A percentile compares a stretch with the other conserved stretches of the same genome.
Conservation (phyloP, 2,329 filamentous ascomycete species). For the Laburnicola sp. region DNA sequence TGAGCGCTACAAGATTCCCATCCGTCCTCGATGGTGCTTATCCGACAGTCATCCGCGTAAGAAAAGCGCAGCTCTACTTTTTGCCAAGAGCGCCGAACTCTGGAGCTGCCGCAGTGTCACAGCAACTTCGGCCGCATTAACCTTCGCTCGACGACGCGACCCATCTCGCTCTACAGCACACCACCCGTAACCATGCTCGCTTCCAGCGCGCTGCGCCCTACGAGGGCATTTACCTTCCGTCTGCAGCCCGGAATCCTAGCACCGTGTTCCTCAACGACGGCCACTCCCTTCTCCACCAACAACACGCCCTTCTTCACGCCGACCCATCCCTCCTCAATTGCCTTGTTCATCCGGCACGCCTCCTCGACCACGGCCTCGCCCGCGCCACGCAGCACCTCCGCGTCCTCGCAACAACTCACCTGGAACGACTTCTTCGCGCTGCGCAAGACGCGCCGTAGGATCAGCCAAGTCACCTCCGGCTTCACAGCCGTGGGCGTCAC, state of each 20-base stretch:
- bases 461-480: conserved; percentile 78
- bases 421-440: conserved; percentile 95
- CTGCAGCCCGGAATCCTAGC: conserved; percentile 33
- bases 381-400: conserved; percentile 15
- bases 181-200: conserved; percentile 32
- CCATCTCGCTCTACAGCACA: conserved; percentile 13
- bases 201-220: conserved; percentile 36
- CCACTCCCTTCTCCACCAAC: conserved; percentile 28
- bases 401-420: conserved; percentile 45
- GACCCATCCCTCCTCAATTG: conserved; percentile 12
- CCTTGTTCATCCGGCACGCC: conserved; percentile 25
- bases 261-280: conserved; percentile 23
- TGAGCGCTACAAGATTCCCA: not conserved
- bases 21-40: not conserved
- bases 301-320: conserved; percentile 23
- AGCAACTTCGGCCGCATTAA: not conserved
- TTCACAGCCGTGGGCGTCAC: conserved; percentile 66
- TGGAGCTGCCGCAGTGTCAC: conserved; percentile 4
- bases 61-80: conserved; percentile 1
- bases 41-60: not conserved
- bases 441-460: conserved; percentile 79
- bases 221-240: conserved; percentile 34
- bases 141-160: no score
- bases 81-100: conserved; percentile 13
- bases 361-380: conserved; percentile 23